Percentiles rank a stretch among this genome's conserved stretches.
Conservation (phyloP, 1,139 yeast genomes). For the Geotrichum fermentans region DNA sequence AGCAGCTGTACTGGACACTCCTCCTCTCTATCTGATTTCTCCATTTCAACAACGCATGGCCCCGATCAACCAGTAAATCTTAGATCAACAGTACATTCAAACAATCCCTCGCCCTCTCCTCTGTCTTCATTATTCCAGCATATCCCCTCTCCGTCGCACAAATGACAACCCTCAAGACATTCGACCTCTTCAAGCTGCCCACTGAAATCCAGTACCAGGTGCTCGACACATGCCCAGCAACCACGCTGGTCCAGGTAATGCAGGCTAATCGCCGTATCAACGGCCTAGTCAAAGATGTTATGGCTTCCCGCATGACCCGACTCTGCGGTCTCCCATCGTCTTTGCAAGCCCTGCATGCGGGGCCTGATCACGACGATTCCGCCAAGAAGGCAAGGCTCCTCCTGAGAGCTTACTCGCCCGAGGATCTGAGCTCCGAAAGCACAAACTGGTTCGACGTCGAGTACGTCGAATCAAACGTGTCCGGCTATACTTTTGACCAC, state of each 20-base stretch:
- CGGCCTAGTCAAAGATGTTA: constrained; percentile 21
- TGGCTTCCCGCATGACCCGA: constrained; percentile 19
- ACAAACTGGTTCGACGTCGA: constrained; percentile 20
- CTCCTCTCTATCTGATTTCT: too few species aligned
- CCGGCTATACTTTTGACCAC: constrained; percentile 19
- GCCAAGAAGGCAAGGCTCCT: constrained; percentile 1
- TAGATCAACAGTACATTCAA: too few species aligned
- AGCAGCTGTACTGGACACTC: too few species aligned
- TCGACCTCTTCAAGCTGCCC: too few species aligned
- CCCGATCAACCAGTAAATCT: too few species aligned
- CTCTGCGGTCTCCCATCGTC: constrained; percentile 18
- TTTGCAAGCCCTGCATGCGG: background rate
- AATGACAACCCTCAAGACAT: too few species aligned
- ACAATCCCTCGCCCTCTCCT: too few species aligned
- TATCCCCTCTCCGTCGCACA: too few species aligned
- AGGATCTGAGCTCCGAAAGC: constrained; percentile 16
- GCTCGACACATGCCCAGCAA: constrained; percentile 23
- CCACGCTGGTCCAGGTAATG: constrained; percentile 20
- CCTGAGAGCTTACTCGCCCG: constrained; percentile 20
- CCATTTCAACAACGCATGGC: too few species aligned
- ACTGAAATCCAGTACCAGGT: constrained; percentile 23
- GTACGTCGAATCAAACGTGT: constrained; percentile 23
- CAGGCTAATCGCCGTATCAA: constrained; percentile 21
- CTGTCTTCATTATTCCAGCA: too few species aligned
- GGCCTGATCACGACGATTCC: background rate